A percentile compares a stretch with the other conserved stretches of the same genome.
These are phyloP conservation scores for Phaseolus lunatus DNA, from an alignment of 306 rosid genomes.

Conservation along the genomic window DNA sequence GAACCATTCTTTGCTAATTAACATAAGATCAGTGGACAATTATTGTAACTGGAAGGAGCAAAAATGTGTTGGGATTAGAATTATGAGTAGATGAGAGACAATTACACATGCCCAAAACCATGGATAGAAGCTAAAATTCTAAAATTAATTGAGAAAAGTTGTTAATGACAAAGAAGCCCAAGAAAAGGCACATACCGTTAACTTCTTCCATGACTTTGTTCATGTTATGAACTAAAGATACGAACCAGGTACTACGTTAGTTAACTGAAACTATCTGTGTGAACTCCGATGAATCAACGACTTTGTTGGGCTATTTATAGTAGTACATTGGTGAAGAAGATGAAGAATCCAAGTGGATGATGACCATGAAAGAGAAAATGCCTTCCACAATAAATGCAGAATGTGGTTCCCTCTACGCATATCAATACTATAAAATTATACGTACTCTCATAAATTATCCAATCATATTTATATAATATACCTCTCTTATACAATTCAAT, in stretches of 20 bases:
- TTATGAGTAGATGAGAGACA: not conserved
- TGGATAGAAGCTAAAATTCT: no score
- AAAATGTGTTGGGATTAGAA: not conserved
- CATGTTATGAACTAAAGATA: conserved; percentile 13
- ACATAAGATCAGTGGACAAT: not conserved
- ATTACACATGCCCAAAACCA: not conserved
- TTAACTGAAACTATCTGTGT: not conserved
- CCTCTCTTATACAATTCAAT: not conserved
- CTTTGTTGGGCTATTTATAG: conserved; percentile 36
- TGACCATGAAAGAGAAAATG: conserved; percentile 31
- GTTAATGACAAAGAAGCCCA: not conserved
- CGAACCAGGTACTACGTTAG: not conserved
- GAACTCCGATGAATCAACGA: not conserved
- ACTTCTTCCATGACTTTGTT: conserved; percentile 50
- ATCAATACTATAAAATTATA: not conserved
- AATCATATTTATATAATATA: not conserved
- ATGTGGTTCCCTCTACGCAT: conserved; percentile 21
- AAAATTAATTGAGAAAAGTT: not conserved
- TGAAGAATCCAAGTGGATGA: conserved; percentile 16
- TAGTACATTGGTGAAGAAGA: not conserved
- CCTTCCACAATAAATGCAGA: conserved; percentile 18
- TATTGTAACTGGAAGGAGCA: not conserved
- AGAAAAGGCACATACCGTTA: conserved; percentile 40
- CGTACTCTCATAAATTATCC: not conserved
- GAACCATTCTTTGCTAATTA: not conserved